Conservation (phyloP, 1,284 basidiomycete species). For the Microbotryum intermedium region DNA sequence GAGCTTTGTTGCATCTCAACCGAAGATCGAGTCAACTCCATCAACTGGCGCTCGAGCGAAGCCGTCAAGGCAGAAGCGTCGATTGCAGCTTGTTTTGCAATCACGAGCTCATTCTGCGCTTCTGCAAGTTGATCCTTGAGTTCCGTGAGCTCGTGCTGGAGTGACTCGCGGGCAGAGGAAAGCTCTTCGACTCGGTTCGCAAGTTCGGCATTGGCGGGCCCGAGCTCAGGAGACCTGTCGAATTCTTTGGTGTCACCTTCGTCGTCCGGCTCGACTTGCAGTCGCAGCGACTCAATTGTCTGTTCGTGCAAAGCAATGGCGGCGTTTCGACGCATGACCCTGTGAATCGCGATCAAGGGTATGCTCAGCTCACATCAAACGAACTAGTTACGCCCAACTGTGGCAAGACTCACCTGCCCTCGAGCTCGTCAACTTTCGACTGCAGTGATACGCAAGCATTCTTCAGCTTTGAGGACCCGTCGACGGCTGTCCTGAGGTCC, state of each 20-base stretch:
- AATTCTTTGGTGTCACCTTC: constrained; percentile 12
- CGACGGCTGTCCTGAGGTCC: constrained; percentile 1
- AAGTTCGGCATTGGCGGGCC: neutral
- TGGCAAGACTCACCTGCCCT: constrained; percentile 2
- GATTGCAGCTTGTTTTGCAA: neutral
- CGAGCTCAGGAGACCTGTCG: constrained; percentile 2
- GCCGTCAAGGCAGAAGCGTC: neutral
- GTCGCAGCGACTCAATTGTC: constrained; percentile 15
- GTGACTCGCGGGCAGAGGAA: too few species aligned
- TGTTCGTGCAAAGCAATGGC: constrained; percentile 10
- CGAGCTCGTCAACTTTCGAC: neutral
- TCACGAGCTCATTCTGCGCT: neutral
- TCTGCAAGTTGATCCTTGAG: constrained; percentile 1
- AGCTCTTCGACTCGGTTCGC: neutral
- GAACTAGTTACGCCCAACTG: neutral
- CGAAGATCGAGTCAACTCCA: neutral
- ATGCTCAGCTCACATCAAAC: neutral
- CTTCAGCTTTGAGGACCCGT: constrained; percentile 6
- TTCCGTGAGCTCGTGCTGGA: neutral
- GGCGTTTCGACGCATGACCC: constrained; percentile 7
- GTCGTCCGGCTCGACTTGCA: constrained; percentile 17
- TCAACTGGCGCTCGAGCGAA: constrained; percentile 1
- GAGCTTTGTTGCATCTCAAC: neutral
- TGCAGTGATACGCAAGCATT: constrained; percentile 9
- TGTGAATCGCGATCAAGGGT: neutral